A percentile compares a stretch with the other conserved stretches of the same genome.
phyloP scores from a whole-genome alignment of 345 rosid species.

The Atalantia buxifolia region DNA sequence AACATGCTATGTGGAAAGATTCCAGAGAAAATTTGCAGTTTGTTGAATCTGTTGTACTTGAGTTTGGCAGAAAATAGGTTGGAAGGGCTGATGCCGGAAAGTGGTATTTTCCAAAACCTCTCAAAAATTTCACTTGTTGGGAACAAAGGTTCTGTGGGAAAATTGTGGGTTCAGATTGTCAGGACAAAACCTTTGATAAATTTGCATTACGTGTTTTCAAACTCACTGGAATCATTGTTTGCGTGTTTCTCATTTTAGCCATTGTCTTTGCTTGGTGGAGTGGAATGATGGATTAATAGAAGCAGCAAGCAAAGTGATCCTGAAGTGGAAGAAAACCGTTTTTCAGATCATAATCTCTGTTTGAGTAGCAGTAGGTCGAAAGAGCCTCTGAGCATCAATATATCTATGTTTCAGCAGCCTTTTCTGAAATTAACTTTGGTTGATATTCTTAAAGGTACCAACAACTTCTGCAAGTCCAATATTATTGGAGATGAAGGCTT shows the following conservation, averaged over 20 bases:
- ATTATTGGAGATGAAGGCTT: slow-evolving; percentile 94
- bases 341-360: slow-evolving; percentile 50
- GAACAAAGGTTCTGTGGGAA: slow-evolving; percentile 63
- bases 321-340: slow-evolving; percentile 52
- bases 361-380: slow-evolving; percentile 71
- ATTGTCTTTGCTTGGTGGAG: slow-evolving; percentile 36
- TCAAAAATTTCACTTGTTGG: slow-evolving; percentile 46
- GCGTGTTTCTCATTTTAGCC: slow-evolving; percentile 31
- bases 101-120: slow-evolving; percentile 56
- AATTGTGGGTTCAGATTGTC: slow-evolving; percentile 44
- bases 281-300: slow-evolving; percentile 42
- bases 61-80: slow-evolving; percentile 53
- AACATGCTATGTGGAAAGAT: slow-evolving; percentile 62
- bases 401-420: slow-evolving; percentile 85
- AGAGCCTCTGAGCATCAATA: slow-evolving; percentile 84
- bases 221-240: slow-evolving; percentile 45
- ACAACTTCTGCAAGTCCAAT: slow-evolving; percentile 74
- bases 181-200: slow-evolving; percentile 27
- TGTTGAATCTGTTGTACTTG: slow-evolving; percentile 41
- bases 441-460: slow-evolving; percentile 76
- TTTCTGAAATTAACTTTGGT: slow-evolving; percentile 66
- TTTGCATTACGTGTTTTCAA: slow-evolving; percentile 48
- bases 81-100: slow-evolving; percentile 59
- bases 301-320: slow-evolving; percentile 32
- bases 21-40: slow-evolving; percentile 54